Evolutionary conservation across 441 rosid species (phyloP).

Genomic region (Erodium texanum): DNA sequence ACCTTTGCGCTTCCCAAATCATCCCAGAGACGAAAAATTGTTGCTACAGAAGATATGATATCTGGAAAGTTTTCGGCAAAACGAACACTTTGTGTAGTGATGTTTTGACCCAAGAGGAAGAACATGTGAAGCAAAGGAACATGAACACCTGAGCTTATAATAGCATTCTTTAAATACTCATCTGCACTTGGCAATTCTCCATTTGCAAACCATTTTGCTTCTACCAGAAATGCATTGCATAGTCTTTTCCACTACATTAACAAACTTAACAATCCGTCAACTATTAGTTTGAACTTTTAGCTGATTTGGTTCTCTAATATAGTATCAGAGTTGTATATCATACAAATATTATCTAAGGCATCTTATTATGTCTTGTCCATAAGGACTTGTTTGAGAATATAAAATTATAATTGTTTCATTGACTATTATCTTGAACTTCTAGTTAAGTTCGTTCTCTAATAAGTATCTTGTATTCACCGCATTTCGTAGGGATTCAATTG

Average conservation of each 20-base stretch:
- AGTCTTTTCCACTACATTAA: conserved; percentile 44
- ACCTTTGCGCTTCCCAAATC: conserved; percentile 55
- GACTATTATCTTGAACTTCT: too few relatives aligned
- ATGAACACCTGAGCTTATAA: conserved; percentile 43
- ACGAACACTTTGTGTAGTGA: conserved; percentile 20
- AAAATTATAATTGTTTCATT: too few relatives aligned
- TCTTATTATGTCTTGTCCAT: too few relatives aligned
- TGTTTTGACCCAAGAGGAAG: conserved; percentile 28
- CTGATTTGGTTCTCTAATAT: too few relatives aligned
- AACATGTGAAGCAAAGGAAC: conserved; percentile 34
- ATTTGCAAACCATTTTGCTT: conserved; percentile 39
- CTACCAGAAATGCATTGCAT: conserved; percentile 44
- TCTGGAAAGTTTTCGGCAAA: conserved; percentile 22
- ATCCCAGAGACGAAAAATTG: conserved; percentile 58
- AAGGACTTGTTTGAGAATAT: too few relatives aligned
- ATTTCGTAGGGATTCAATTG: too few relatives aligned
- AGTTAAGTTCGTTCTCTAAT: too few relatives aligned
- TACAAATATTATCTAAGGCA: too few relatives aligned
- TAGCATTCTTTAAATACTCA: conserved; percentile 48
- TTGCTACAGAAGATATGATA: conserved; percentile 30
- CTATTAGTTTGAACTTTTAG: too few relatives aligned
- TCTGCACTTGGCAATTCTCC: conserved; percentile 27
- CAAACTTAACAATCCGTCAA: too few relatives aligned
- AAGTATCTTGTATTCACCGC: too few relatives aligned
- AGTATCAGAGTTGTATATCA: too few relatives aligned